phyloP scores from a whole-genome alignment of 2,329 filamentous ascomycete genomes.

The Elsinoe ampelina region DNA sequence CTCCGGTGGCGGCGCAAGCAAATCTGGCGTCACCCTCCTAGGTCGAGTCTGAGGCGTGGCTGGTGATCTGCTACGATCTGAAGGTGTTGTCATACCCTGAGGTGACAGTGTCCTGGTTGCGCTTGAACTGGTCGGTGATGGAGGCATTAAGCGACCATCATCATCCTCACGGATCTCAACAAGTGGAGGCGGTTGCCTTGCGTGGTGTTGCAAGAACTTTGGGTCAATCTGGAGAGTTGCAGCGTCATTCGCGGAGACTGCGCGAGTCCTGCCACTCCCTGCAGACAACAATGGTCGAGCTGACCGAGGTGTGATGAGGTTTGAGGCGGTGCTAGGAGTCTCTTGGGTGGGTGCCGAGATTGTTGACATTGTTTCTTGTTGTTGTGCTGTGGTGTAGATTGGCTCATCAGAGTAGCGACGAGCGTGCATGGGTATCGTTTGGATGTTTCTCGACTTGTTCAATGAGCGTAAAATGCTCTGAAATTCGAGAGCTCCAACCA shows the following conservation, averaged over 20 bases:
- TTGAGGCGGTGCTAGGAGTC: slow-evolving; percentile 24
- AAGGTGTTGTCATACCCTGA: not conserved
- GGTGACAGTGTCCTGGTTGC: not conserved
- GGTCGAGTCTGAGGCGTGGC: not conserved
- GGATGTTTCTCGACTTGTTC: slow-evolving; percentile 69
- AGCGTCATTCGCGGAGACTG: slow-evolving; percentile 53
- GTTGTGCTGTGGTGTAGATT: slow-evolving; percentile 36
- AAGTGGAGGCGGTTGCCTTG: slow-evolving; percentile 2
- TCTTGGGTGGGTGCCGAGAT: slow-evolving; percentile 39
- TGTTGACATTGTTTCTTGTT: slow-evolving; percentile 39
- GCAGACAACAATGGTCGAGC: slow-evolving; percentile 8
- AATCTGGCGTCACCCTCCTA: not conserved
- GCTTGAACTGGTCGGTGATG: slow-evolving; percentile 8
- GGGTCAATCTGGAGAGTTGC: slow-evolving; percentile 38
- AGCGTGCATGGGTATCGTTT: slow-evolving; percentile 57
- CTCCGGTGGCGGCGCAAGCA: not conserved
- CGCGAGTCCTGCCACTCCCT: slow-evolving; percentile 31
- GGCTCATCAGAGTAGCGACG: slow-evolving; percentile 61
- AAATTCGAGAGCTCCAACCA: slow-evolving; percentile 90
- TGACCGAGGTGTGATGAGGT: not conserved
- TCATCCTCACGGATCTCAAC: slow-evolving; percentile 20
- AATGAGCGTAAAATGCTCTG: slow-evolving; percentile 81
- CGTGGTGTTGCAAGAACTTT: slow-evolving; percentile 14
- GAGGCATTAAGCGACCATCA: slow-evolving; percentile 13
- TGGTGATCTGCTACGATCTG: slow-evolving; percentile 3